These are phyloP conservation scores for Fraxinus ornus DNA, from an alignment of 305 asterid genomes.

Conservation along the genomic window DNA sequence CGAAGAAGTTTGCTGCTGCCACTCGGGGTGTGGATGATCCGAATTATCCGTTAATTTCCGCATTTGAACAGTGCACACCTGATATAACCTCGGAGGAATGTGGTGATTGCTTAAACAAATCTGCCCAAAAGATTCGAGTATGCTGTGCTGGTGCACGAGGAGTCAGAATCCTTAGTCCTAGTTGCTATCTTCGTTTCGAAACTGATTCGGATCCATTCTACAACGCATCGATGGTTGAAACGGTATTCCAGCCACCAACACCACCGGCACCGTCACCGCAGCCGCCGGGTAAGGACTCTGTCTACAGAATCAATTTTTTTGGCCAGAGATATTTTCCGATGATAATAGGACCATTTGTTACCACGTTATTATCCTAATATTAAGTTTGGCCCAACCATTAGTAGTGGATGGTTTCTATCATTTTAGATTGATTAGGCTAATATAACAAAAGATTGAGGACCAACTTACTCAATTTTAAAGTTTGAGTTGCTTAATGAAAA, in stretches of 20 bases:
- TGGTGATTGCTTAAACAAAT: conserved; percentile 15
- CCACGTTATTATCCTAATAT: neutral
- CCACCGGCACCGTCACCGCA: neutral
- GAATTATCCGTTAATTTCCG: conserved; percentile 21
- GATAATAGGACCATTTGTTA: neutral
- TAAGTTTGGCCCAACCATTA: neutral
- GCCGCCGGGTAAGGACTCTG: conserved; percentile 18
- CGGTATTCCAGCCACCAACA: neutral
- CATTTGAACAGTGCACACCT: conserved; percentile 38
- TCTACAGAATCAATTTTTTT: neutral
- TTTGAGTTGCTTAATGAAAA: too few relatives aligned
- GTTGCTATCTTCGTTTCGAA: conserved; percentile 36
- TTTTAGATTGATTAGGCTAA: too few relatives aligned
- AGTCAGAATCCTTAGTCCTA: conserved; percentile 22
- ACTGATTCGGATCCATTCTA: conserved; percentile 10
- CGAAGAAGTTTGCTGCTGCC: conserved; percentile 32
- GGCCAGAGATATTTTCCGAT: neutral
- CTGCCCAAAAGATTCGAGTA: neutral
- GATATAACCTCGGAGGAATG: conserved; percentile 34
- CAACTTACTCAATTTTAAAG: too few relatives aligned
- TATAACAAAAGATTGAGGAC: too few relatives aligned
- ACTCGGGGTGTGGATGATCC: neutral
- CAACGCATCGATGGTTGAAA: conserved; percentile 27
- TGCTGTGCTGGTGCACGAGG: conserved; percentile 18
- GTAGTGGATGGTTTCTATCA: too few relatives aligned